These are phyloP conservation scores for Cyclostephanos tholiformis DNA, from an alignment of 108 stramenopile genomes.

Conservation along the genomic window DNA sequence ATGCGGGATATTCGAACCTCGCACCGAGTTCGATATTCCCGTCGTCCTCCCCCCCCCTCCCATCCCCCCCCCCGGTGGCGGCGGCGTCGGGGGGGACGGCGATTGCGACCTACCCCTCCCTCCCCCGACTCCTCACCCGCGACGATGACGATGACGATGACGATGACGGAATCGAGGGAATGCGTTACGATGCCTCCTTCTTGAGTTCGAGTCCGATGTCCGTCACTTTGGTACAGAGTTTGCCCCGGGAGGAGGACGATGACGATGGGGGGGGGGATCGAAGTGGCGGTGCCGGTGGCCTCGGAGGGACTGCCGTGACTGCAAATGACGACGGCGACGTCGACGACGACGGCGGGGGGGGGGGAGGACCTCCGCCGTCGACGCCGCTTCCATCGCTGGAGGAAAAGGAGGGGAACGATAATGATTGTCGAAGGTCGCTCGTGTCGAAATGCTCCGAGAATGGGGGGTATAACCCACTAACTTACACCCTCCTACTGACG, in stretches of 20 bases:
- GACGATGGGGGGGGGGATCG: not conserved
- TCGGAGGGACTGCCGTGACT: too few species aligned
- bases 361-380: not conserved
- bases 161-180: not conserved
- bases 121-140: too few species aligned
- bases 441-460: slow-evolving; percentile 27
- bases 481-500: slow-evolving; percentile 28
- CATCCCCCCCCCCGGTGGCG: too few species aligned
- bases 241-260: too few species aligned
- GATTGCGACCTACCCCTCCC: too few species aligned
- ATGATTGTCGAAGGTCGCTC: slow-evolving; percentile 4
- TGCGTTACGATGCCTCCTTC: not conserved
- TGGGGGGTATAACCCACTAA: slow-evolving; percentile 36
- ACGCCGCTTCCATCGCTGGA: not conserved
- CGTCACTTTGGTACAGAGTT: too few species aligned
- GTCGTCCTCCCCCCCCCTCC: too few species aligned
- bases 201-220: not conserved
- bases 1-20: not conserved
- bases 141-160: not conserved
- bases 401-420: not conserved
- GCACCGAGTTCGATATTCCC: not conserved
- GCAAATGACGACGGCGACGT: too few species aligned
- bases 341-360: too few species aligned
- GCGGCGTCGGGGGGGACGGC: too few species aligned
- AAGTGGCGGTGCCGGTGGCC: too few species aligned